Conservation (phyloP, 73 alveolate species). For the Stentor roeselii region DNA sequence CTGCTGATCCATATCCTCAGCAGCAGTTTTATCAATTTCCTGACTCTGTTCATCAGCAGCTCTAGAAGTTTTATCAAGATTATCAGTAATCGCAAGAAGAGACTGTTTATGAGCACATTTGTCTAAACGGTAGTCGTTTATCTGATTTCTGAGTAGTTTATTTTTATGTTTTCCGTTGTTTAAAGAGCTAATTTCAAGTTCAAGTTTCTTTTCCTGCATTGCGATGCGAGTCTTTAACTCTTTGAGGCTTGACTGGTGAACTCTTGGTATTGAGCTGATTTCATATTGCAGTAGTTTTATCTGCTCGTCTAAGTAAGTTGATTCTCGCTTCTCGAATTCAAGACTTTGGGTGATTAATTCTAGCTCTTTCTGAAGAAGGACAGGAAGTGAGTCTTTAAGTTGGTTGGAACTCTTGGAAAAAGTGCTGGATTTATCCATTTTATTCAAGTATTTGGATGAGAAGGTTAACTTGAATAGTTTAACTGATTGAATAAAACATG, state of each 20-base stretch:
- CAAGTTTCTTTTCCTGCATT: background rate
- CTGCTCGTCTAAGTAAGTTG: slow-evolving; percentile 14
- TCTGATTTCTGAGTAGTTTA: background rate
- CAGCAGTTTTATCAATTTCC: background rate
- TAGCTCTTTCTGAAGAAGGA: background rate
- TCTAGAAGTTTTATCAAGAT: background rate
- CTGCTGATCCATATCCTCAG: background rate
- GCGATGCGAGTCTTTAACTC: background rate
- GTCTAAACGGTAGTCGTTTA: background rate
- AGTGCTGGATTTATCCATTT: background rate
- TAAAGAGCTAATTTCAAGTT: background rate
- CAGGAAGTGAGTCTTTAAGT: background rate
- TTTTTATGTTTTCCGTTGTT: background rate
- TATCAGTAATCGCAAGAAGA: background rate
- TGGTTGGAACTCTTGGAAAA: background rate
- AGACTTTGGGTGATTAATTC: background rate
- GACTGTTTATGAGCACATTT: background rate
- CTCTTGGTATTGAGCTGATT: background rate
- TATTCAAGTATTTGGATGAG: background rate
- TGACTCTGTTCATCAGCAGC: background rate
- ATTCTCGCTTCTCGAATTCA: slow-evolving; percentile 16
- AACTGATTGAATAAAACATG: too few species aligned
- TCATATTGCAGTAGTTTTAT: slow-evolving; percentile 2
- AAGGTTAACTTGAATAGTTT: background rate
- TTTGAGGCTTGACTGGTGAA: background rate